Conservation (phyloP, 768 basidiomycete genomes). For the Mycena latifolia region DNA sequence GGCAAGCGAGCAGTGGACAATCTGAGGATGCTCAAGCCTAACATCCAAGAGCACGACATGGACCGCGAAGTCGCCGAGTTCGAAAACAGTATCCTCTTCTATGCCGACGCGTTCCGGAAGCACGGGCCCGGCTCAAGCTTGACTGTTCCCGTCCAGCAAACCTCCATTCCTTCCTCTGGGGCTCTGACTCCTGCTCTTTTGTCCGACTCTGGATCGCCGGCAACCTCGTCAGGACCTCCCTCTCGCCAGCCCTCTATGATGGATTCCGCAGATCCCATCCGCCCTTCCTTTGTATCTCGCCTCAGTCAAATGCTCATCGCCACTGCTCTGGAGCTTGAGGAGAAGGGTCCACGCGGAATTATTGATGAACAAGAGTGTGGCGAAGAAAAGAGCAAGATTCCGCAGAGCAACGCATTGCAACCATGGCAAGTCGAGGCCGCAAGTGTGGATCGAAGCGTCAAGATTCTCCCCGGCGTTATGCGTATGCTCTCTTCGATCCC, state of each 20-base stretch:
- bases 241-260: constrained; percentile 49
- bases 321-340: constrained; percentile 41
- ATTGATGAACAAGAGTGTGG: constrained; percentile 48
- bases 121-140: constrained; percentile 54
- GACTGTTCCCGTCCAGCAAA: constrained; percentile 36
- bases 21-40: constrained; percentile 70
- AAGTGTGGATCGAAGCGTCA: constrained; percentile 71
- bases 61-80: constrained; percentile 70
- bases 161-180: constrained; percentile 42
- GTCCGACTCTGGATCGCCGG: constrained; percentile 56
- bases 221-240: constrained; percentile 21
- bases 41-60: constrained; percentile 67
- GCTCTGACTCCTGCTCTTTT: constrained; percentile 56
- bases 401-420: constrained; percentile 46
- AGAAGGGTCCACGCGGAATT: constrained; percentile 36
- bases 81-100: constrained; percentile 74
- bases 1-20: constrained; percentile 85
- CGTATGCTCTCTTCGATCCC: constrained; percentile 76
- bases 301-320: constrained; percentile 53
- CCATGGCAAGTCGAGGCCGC: constrained; percentile 71
- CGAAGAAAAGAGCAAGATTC: constrained; percentile 47
- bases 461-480: constrained; percentile 78
- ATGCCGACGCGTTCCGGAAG: constrained; percentile 68
- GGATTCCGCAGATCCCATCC: constrained; percentile 48
- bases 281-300: constrained; percentile 61